phyloP scores from a whole-genome alignment of 768 basidiomycete genomes.

The Amanita rubescens region DNA sequence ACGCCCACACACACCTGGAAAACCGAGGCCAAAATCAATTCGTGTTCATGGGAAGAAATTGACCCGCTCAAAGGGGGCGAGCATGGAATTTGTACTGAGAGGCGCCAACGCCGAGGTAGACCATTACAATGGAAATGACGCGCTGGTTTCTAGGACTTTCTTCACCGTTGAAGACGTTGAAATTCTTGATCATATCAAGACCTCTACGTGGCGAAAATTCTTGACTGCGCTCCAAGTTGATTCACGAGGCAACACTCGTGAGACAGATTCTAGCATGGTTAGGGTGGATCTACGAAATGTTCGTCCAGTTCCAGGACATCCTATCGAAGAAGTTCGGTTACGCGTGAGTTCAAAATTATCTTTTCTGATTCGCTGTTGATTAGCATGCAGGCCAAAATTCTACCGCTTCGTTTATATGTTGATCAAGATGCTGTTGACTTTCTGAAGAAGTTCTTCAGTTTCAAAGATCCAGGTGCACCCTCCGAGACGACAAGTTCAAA shows the following conservation, averaged over 20 bases:
- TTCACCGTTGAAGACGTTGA: conserved; percentile 69
- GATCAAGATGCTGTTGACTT: conserved; percentile 99
- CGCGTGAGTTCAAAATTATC: conserved; percentile 42
- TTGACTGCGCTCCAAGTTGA: conserved; percentile 80
- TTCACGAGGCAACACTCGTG: conserved; percentile 79
- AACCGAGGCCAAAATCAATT: conserved; percentile 29
- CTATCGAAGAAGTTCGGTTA: conserved; percentile 71
- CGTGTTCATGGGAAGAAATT: conserved; percentile 53
- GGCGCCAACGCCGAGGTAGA: conserved; percentile 63
- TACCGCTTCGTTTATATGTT: conserved; percentile 87
- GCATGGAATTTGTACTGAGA: conserved; percentile 76
- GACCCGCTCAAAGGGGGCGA: conserved; percentile 66
- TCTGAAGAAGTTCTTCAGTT: conserved; percentile 92
- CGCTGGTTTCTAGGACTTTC: conserved; percentile 58
- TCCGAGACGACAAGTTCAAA: conserved; percentile 24
- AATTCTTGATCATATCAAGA: conserved; percentile 96
- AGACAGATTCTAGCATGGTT: conserved; percentile 94
- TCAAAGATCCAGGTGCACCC: conserved; percentile 53
- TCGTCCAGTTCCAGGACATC: conserved; percentile 58
- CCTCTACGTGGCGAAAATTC: conserved; percentile 98
- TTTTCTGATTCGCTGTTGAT: not conserved
- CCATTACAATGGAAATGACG: conserved; percentile 46
- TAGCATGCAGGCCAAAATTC: conserved; percentile 65
- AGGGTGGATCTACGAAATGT: conserved; percentile 73
- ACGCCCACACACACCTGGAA: conserved; percentile 40